A percentile compares a stretch with the other conserved stretches of the same genome.
phyloP scores from a whole-genome alignment of 768 basidiomycete species.

The Mycena latifolia region DNA sequence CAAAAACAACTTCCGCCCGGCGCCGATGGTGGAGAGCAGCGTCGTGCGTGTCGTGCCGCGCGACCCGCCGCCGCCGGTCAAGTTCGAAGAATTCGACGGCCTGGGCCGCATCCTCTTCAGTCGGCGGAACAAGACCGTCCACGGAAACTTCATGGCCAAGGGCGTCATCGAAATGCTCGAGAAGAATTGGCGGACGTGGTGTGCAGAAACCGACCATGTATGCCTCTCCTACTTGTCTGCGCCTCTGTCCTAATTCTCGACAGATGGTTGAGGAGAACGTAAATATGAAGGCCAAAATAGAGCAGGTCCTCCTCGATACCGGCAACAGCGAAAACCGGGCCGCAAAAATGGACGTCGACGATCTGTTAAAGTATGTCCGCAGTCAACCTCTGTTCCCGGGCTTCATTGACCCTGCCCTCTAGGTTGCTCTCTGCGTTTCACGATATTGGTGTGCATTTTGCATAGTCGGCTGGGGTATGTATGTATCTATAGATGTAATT shows the following conservation, averaged over 20 bases:
- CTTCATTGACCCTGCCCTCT: slow-evolving; percentile 24
- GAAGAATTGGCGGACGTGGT: slow-evolving; percentile 94
- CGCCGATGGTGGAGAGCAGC: slow-evolving; percentile 93
- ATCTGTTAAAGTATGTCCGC: slow-evolving; percentile 83
- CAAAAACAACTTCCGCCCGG: slow-evolving; percentile 97
- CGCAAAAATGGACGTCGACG: slow-evolving; percentile 94
- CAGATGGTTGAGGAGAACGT: slow-evolving; percentile 80
- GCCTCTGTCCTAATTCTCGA: slow-evolving; percentile 4
- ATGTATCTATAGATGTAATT: slow-evolving; percentile 19
- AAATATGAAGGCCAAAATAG: slow-evolving; percentile 77
- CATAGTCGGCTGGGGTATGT: slow-evolving; percentile 48
- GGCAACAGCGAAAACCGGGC: slow-evolving; percentile 84
- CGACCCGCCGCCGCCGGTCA: slow-evolving; percentile 95
- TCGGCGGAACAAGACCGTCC: slow-evolving; percentile 89
- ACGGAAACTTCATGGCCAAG: slow-evolving; percentile 93
- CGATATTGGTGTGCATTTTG: slow-evolving; percentile 80
- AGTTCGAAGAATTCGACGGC: slow-evolving; percentile 98
- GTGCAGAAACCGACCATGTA: slow-evolving; percentile 81
- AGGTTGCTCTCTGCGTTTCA: slow-evolving; percentile 83
- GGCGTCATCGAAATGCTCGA: slow-evolving; percentile 96
- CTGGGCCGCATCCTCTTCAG: slow-evolving; percentile 92
- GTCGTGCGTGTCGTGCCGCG: slow-evolving; percentile 93
- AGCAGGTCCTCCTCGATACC: slow-evolving; percentile 78
- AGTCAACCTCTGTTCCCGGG: neutral
- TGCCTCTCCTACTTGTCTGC: slow-evolving; percentile 12